Evolutionary conservation across 2,329 filamentous ascomycete genomes (phyloP), one percentile per base, ranked within the genome.

Genomic region (Penicillium sp.): DNA sequence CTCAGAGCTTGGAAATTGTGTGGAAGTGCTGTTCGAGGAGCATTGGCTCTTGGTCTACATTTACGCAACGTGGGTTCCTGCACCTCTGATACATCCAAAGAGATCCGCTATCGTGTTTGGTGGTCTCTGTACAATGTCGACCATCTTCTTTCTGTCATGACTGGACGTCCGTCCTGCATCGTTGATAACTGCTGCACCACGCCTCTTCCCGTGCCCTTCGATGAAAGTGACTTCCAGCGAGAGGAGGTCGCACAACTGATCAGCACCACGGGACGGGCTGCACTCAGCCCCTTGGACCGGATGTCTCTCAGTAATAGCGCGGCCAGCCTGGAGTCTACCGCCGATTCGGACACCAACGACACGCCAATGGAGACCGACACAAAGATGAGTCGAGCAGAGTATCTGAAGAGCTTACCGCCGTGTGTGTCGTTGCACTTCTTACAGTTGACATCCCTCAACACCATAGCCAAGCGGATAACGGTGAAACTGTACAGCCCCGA

Each of bases 81-180:
- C 33, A 71, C 75, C 26, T 71, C 73, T 2, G 72, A 78, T 55
- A 71, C 67, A 8, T 74, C 75, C 21, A 78, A 77, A 49, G 76
- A 78, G 58, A 74, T 76, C 31, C 70, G 76, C 44, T 78, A 78
- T 56, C 73, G 76, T 19, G 71, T 78, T 21, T 79, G 78, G 78
- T 79, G 76, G 74, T 73, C 77, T 24, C 57, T 79, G 22, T 77
- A 78, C 59, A 70, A 69, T 10, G 56, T 79, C 19, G 78, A 80
- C 52, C 74, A 77, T 53, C 71, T 74, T 16, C 69, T 80, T 19
- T 73, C 72, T 49, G 68, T 74, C 31, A 74, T 79, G 65, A 79
- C 77, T 2, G 78, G 78, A n/a, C 71, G 78, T 43, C 75, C 77
- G 16, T 75, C 74, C 16, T 78, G 71, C 61, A 72, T 79, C 26